Base-by-base conservation (phyloP, 768 basidiomycete genomes). In the Hygrocybe coccinea region DNA sequence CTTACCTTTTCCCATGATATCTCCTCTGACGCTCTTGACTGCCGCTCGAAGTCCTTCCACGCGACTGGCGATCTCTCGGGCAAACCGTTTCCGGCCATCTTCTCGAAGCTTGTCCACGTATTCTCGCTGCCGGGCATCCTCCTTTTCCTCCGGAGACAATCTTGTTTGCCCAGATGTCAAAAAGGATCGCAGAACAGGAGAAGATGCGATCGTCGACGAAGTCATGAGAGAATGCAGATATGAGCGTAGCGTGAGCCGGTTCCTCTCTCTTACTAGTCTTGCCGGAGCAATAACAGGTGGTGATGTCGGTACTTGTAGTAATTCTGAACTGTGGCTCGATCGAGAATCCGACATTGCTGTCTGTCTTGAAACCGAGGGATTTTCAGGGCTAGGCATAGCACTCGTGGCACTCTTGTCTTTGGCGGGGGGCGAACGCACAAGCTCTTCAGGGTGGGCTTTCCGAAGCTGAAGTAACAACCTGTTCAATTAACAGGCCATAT, bases 71-170 rank as follows among this genome's bases (percentile, higher is more conserved):
- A 98, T 91, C 73, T 98, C 95, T 56, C 76, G 78, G 1, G 89
- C 85, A 74, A 99, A 99, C 55, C 79, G 77, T 67, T 84, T 87
- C 59, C 87, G 73, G 2, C 95, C 95, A 54, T 94, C 92, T 54
- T 97, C 95, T 48, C 97, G 74, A 22, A 89, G 76, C 15, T 76
- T 79, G 68, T 99, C 97, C 0, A 90, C 93, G 59, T 97, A 92
- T 65, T 97, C 92, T 29, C 97, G 77, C 47, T 84, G 71, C 36
- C 73, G 74, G 1, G 85, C 84, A 67, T 99, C 97, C 50, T 88
- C 84, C 19, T 82, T 60, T 71, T 99, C 97, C n/a, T 80, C 79
- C 0, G 73, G 67, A 5, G 80, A 82, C 50, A 97, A 73, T 2
- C 69, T 72, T 2, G 85, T 91, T 0, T 91, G 88, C 3, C 81